phyloP scores from a whole-genome alignment of 345 rosid genomes.

The Mallotus nudiflorus region DNA sequence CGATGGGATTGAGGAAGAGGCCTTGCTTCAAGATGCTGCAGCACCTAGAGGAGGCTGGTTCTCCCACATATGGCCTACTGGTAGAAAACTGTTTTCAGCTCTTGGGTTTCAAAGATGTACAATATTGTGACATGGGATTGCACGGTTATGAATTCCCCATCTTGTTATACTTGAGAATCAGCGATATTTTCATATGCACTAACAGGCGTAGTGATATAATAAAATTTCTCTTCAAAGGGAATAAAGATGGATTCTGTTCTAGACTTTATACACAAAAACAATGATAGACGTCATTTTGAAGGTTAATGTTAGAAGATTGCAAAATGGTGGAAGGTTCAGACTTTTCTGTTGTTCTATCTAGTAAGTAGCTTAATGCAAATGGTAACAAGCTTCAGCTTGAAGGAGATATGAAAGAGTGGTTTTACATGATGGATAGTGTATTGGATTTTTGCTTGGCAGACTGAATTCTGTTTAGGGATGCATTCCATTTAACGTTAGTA shows the following conservation, averaged over 20 bases:
- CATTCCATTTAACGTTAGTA: too few species aligned
- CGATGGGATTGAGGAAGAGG: conserved; percentile 28
- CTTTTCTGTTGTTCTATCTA: background rate
- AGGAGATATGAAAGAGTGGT: too few species aligned
- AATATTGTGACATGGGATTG: conserved; percentile 33
- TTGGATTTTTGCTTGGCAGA: too few species aligned
- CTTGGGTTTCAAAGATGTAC: conserved; percentile 50
- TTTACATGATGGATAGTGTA: too few species aligned
- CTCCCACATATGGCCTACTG: conserved; percentile 51
- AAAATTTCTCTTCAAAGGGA: background rate
- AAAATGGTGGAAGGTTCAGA: background rate
- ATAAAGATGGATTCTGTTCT: too few species aligned
- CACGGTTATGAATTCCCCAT: background rate
- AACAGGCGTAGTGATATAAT: background rate
- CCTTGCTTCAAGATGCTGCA: conserved; percentile 26
- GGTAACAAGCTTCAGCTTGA: too few species aligned
- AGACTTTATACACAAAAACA: too few species aligned
- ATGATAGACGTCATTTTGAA: too few species aligned
- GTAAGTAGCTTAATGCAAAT: background rate
- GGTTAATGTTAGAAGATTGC: too few species aligned
- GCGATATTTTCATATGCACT: background rate
- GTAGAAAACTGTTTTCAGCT: conserved; percentile 41
- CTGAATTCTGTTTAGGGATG: too few species aligned
- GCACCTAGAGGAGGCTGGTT: conserved; percentile 39
- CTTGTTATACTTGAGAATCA: background rate